phyloP scores from a whole-genome alignment of 257 asterid species.

The Henckelia pumila region DNA sequence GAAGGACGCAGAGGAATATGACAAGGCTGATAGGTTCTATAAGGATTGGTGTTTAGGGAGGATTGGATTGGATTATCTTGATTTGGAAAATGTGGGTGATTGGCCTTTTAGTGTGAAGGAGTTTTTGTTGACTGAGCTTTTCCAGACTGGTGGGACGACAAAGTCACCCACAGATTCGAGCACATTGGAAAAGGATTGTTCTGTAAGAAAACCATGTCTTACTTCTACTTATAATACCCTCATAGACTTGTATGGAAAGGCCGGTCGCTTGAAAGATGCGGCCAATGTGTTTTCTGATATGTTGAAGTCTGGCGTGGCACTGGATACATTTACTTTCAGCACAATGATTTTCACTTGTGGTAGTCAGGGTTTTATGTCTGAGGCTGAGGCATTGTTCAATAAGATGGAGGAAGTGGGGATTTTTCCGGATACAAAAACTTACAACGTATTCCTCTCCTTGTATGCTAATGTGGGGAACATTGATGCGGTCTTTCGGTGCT shows the following conservation, averaged over 20 bases:
- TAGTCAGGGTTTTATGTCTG: conserved; percentile 67
- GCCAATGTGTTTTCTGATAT: conserved; percentile 71
- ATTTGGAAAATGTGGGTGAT: conserved; percentile 57
- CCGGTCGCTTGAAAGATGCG: conserved; percentile 79
- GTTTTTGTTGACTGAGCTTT: conserved; percentile 78
- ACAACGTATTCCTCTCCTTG: conserved; percentile 64
- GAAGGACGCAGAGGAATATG: conserved; percentile 78
- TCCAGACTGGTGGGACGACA: conserved; percentile 66
- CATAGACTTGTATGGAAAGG: conserved; percentile 91
- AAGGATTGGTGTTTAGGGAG: conserved; percentile 77
- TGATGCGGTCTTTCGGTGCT: conserved; percentile 58
- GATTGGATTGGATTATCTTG: conserved; percentile 65
- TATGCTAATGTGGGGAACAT: conserved; percentile 58
- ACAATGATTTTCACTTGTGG: conserved; percentile 89
- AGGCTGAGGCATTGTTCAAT: conserved; percentile 73
- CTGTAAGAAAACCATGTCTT: conserved; percentile 49
- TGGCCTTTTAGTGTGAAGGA: conserved; percentile 65
- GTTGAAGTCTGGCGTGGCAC: conserved; percentile 72
- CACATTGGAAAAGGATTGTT: conserved; percentile 32
- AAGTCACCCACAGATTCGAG: conserved; percentile 25
- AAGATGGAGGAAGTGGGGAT: conserved; percentile 82
- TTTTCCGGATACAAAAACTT: conserved; percentile 81
- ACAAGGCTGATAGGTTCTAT: conserved; percentile 65
- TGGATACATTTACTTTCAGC: conserved; percentile 75
- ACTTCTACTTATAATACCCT: conserved; percentile 82